These are phyloP conservation scores for Kodamaea leandrae DNA, from an alignment of 805 yeast genomes.

Conservation along the genomic window DNA sequence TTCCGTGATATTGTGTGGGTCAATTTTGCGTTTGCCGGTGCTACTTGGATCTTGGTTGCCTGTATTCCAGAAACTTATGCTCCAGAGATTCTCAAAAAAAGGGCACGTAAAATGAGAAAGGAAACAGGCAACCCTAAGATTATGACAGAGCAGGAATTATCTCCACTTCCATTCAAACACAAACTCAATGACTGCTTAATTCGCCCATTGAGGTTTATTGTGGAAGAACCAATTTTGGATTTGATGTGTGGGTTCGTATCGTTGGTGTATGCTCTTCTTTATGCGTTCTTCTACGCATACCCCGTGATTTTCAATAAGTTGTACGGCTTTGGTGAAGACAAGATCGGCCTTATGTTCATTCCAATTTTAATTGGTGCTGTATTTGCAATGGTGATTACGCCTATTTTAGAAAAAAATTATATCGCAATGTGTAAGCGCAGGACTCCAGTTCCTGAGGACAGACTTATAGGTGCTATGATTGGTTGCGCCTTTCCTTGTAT, in stretches of 20 bases:
- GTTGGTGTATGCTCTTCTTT: constrained; percentile 82
- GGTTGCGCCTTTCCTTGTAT: constrained; percentile 83
- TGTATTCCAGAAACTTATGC: constrained; percentile 91
- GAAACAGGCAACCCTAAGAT: constrained; percentile 80
- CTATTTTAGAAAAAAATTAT: constrained; percentile 65
- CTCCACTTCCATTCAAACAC: constrained; percentile 66
- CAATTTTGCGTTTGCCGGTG: constrained; percentile 88
- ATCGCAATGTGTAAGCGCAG: constrained; percentile 49
- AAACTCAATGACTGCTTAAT: constrained; percentile 67
- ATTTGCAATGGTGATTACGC: constrained; percentile 70
- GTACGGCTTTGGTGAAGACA: constrained; percentile 74
- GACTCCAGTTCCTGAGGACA: constrained; percentile 73
- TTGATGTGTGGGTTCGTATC: constrained; percentile 84
- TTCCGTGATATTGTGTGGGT: constrained; percentile 82
- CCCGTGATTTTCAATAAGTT: constrained; percentile 82
- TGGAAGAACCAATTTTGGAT: constrained; percentile 82
- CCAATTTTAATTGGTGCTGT: constrained; percentile 88
- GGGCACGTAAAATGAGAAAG: constrained; percentile 66
- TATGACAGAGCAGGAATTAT: constrained; percentile 92
- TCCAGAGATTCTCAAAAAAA: constrained; percentile 68
- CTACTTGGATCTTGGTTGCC: constrained; percentile 65
- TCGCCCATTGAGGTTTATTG: constrained; percentile 75
- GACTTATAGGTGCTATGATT: constrained; percentile 76
- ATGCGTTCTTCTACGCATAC: constrained; percentile 93
- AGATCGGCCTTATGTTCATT: constrained; percentile 81